Evolutionary conservation across 352 stramenopile species (phyloP).

Genomic region (Phytopythium chamaehyphon): DNA sequence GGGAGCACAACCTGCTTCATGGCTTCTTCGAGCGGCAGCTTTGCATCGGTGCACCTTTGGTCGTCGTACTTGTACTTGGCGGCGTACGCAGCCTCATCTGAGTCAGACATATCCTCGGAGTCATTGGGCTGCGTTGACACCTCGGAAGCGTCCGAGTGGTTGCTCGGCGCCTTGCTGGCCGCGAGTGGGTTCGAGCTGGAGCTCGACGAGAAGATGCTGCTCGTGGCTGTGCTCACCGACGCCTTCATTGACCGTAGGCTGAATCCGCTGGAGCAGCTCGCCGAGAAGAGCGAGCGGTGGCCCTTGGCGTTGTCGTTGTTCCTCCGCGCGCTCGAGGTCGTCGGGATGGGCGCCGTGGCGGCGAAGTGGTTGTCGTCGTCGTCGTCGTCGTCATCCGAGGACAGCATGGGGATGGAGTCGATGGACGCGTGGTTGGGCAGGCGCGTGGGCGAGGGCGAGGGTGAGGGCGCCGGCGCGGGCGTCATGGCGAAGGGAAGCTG

Average conservation of each 20-base stretch:
- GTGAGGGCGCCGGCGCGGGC: no score
- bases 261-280: conserved; percentile 7
- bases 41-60: conserved; percentile 64
- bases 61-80: conserved; percentile 41
- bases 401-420: background rate
- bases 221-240: conserved; percentile 1
- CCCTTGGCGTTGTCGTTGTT: background rate
- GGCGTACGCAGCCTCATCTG: conserved; percentile 34
- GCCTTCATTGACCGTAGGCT: background rate
- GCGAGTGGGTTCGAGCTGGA: conserved; percentile 11
- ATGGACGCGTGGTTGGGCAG: conserved; percentile 23
- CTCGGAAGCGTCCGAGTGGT: conserved; percentile 20
- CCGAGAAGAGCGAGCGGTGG: conserved; percentile 7
- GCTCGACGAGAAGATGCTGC: conserved; percentile 8
- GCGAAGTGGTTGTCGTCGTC: background rate
- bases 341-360: background rate
- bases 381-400: background rate
- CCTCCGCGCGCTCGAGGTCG: no score
- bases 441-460: conserved; percentile 8
- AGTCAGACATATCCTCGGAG: conserved; percentile 44
- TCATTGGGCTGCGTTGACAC: conserved; percentile 46
- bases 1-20: conserved; percentile 78
- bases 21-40: conserved; percentile 60
- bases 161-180: conserved; percentile 25
- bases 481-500: conserved; percentile 15